Evolutionary conservation across 805 yeast species (phyloP), one percentile per base, ranked within the genome.

Genomic region (Pichia thaimueangensis): DNA sequence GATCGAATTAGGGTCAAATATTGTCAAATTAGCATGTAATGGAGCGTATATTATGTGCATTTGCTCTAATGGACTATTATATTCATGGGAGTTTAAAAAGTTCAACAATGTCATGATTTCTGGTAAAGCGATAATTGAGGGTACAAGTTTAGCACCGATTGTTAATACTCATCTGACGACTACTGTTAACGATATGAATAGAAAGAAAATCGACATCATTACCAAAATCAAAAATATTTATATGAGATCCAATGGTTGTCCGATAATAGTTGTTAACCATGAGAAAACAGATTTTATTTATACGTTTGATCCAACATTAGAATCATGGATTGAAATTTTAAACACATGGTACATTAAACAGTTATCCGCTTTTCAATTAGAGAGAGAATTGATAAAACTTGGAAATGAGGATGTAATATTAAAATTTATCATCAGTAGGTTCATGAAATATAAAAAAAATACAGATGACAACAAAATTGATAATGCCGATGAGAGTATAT

Each of bases 131-230:
- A 39, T 73, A 0, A 45, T 74, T 28, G 57, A 57, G 25, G 71
- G 70, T 1, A 63, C 76, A 1, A 73, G 83, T 2, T 47, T 80
- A 21, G 76, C 85, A 0, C 70, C 81, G 0, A 62, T 78, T 3
- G 51, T 79, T 42, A 76, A 76, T 53, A 64, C 60, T 33, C 58
- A 45, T 30, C 31, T 22, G 9, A 20, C 22, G 22, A 3, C 48
- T 15, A 13, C 34, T 50, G 40, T 2, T 56, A 22, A 54, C 20
- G 54, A 52, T 19, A 20, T 40, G 4, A 37, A 41, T 11, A 56
- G 54, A 41, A 55, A 48, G 25, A 56, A 52, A 37, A 50, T 50
- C 35, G 59, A 55, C 13, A 47, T 27, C 5, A 17, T 5, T 2
- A 17, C 32, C 15, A 27, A 36, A 29, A 17, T 45, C 16, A 53